Percentiles rank a stretch among this genome's conserved stretches.
Evolutionary conservation across 2,329 filamentous ascomycete species (phyloP).

Genomic region (Beauveria medogensis): DNA sequence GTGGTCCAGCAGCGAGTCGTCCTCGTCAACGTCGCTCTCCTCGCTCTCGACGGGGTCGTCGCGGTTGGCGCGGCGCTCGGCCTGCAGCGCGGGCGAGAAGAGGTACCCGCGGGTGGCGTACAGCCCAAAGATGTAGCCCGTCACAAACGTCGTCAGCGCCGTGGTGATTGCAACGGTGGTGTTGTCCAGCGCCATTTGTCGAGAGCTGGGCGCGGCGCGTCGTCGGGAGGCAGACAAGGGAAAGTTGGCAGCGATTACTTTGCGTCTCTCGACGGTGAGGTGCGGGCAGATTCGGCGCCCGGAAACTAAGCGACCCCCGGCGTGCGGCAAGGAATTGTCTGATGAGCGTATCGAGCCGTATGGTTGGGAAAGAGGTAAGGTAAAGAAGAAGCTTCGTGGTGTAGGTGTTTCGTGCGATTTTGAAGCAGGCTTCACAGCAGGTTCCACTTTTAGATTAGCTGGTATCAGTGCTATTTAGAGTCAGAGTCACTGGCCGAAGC

Average conservation of each 20-base stretch:
- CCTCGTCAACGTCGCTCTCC: conserved; percentile 58
- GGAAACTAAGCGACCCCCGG: too few species aligned
- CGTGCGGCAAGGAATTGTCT: not conserved
- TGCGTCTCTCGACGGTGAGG: not conserved
- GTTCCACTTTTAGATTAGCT: conserved; percentile 7
- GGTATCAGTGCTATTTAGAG: not conserved
- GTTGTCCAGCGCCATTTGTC: conserved; percentile 32
- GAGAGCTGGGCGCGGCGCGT: conserved; percentile 4
- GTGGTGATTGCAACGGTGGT: conserved; percentile 62
- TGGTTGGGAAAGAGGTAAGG: not conserved
- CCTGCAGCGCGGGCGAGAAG: conserved; percentile 45
- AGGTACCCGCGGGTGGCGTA: conserved; percentile 58
- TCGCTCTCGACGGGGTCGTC: conserved; percentile 59
- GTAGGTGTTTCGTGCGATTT: not conserved
- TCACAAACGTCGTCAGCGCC: conserved; percentile 63
- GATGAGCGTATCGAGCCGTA: not conserved
- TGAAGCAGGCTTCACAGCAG: not conserved
- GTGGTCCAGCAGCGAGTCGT: conserved; percentile 52
- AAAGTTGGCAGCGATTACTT: not conserved
- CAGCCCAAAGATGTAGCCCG: conserved; percentile 75
- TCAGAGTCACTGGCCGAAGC: not conserved
- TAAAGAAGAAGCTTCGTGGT: not conserved
- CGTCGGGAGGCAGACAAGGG: not conserved
- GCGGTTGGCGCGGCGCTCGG: conserved; percentile 48
- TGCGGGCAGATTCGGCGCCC: not conserved